Evolutionary conservation across 2,329 filamentous ascomycete genomes (phyloP), one percentile per base, ranked within the genome.

Genomic region (Dissoconium aciculare): DNA sequence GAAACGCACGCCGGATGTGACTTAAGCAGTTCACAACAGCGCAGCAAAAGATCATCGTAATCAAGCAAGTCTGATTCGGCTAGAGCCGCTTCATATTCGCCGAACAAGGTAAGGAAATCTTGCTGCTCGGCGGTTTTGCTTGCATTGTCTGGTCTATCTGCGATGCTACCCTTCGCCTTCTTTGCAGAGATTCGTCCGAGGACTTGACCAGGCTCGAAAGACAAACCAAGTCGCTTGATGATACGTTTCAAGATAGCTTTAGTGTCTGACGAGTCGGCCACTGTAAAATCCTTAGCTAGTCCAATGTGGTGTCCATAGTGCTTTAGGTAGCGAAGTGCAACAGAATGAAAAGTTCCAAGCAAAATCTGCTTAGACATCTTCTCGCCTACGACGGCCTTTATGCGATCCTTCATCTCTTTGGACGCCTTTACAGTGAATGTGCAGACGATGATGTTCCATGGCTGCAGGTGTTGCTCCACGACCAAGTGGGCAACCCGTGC

Each of bases 371-470:
- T 74, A 50, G 84, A 80, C 11, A 75, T 60, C 4, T 75, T 75
- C 37, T 78, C 69, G 1, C 84, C 84, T n/a, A 95, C 65, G n/a
- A 81, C 67, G 35, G 69, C 76, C 0, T 75, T 73, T 34, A 95
- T 81, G 5, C 87, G 72, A 49, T 83, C 74, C 47, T 84, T 83
- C 87, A 98, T 98, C 60, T 95, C 87, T 11, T 68, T 71, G 11
- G 85, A 82, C 1, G 89, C 85, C 55, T 95, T 95, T 53, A 93
- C 84, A 2, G 89, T 98, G 51, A 98, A 98, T 0, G 87, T 95
- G 38, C 87, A 89, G 36, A 94, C 87, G 36, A 98, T 75, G 46
- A 95, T 74, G 58, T 94, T 83, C 59, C 79, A 74, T 47, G 87
- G 87, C 34, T 72, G 69, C 44, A 82, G 71, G 25, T 75, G 71